A percentile compares a stretch with the other conserved stretches of the same genome.
Evolutionary conservation across 208 protist genomes (phyloP).

Genomic region (Wallacemonas sp.): DNA sequence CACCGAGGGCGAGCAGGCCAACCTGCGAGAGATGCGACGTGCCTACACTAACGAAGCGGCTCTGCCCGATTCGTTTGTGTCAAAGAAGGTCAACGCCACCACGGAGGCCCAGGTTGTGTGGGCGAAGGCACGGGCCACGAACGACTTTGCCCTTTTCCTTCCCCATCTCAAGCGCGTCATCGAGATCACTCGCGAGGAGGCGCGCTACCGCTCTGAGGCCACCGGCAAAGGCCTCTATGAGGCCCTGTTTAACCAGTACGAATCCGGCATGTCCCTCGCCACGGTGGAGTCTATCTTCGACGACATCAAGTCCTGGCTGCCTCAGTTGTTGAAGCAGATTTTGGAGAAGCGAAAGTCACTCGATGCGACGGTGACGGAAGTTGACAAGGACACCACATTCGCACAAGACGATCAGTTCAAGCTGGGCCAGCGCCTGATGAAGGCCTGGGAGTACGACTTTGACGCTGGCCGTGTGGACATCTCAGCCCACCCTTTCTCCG

Average conservation of each 20-base stretch:
- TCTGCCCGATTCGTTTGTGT: conserved; percentile 39
- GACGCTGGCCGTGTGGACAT: conserved; percentile 72
- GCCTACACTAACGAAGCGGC: conserved; percentile 24
- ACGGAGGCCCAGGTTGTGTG: conserved; percentile 35
- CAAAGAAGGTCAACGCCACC: conserved; percentile 29
- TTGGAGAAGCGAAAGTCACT: conserved; percentile 17
- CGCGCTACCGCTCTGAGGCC: conserved; percentile 19
- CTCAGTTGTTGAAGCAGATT: conserved; percentile 53
- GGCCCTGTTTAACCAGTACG: conserved; percentile 54
- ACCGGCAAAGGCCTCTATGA: conserved; percentile 58
- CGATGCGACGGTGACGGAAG: conserved; percentile 14
- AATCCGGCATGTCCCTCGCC: conserved; percentile 58
- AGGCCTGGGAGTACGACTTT: conserved; percentile 73
- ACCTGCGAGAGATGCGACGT: conserved; percentile 57
- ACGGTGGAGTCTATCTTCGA: conserved; percentile 50
- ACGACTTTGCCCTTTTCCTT: conserved; percentile 49
- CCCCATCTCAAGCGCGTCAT: conserved; percentile 50
- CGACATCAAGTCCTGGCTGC: conserved; percentile 64
- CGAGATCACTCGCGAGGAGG: conserved; percentile 44
- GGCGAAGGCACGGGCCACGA: conserved; percentile 39
- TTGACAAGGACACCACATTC: conserved; percentile 23
- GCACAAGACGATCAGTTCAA: conserved; percentile 35
- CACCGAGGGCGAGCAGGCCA: conserved; percentile 32
- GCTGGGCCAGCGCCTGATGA: conserved; percentile 39
- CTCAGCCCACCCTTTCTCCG: conserved; percentile 78